These are phyloP conservation scores for Boletus rubroflammeus DNA, from an alignment of 768 basidiomycete genomes.

Conservation along the genomic window DNA sequence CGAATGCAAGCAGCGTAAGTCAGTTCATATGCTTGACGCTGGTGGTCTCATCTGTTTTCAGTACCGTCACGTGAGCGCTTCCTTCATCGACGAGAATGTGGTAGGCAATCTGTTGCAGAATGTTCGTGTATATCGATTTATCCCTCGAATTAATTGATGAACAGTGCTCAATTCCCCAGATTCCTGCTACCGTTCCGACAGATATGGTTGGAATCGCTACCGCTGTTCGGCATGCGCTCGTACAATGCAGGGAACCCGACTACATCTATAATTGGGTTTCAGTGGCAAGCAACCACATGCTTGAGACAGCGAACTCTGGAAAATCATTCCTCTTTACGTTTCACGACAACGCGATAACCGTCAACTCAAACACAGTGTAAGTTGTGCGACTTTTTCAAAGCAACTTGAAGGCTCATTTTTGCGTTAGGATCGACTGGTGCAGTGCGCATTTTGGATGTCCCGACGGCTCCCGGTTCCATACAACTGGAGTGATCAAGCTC, in stretches of 20 bases:
- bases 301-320: conserved; percentile 15
- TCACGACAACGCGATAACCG: conserved; percentile 4
- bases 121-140: conserved; percentile 11
- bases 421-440: conserved; percentile 21
- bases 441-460: conserved; percentile 20
- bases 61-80: conserved; percentile 19
- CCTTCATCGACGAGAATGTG: conserved; percentile 16
- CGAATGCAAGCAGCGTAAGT: conserved; percentile 30
- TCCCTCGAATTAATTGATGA: not conserved
- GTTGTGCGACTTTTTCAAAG: not conserved
- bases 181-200: conserved; percentile 12
- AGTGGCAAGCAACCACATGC: conserved; percentile 19
- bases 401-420: not conserved
- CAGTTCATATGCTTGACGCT: not conserved
- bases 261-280: conserved; percentile 19
- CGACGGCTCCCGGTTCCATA: conserved; percentile 16
- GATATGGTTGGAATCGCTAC: conserved; percentile 18
- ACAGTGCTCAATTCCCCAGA: not conserved
- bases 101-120: conserved; percentile 21
- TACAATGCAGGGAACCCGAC: conserved; percentile 9
- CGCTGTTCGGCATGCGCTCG: conserved; percentile 15
- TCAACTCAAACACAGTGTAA: conserved; percentile 26
- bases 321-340: conserved; percentile 13
- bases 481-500: conserved; percentile 12
- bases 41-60: conserved; percentile 1